Evolutionary conservation across 2,329 filamentous ascomycete genomes (phyloP).

Genomic region (Scolecobasidium constrictum): DNA sequence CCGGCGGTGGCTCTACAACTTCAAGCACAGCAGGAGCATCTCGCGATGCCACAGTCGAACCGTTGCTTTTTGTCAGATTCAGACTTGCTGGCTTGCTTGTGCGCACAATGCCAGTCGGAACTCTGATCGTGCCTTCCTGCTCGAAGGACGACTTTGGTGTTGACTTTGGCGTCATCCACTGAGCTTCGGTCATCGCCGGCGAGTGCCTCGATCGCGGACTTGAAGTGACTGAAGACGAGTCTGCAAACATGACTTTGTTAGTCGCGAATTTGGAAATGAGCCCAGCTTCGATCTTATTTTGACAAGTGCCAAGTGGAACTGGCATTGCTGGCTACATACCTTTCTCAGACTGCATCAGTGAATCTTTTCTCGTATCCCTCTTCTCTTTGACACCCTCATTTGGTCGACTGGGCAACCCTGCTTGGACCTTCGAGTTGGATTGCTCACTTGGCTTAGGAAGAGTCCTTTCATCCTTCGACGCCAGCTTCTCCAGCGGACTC

Average conservation of each 20-base stretch:
- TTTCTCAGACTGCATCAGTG: not conserved
- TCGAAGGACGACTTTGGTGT: not conserved
- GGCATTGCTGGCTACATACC: too few relatives aligned
- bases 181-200: not conserved
- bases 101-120: not conserved
- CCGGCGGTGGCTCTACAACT: too few relatives aligned
- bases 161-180: not conserved
- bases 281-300: too few relatives aligned
- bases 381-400: conserved; percentile 1
- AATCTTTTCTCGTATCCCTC: not conserved
- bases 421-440: not conserved
- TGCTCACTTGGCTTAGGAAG: too few relatives aligned
- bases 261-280: too few relatives aligned
- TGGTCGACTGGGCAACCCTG: not conserved
- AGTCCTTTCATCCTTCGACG: too few relatives aligned
- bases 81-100: conserved; percentile 4
- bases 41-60: conserved; percentile 7
- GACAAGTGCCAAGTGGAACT: too few relatives aligned
- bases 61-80: conserved; percentile 8
- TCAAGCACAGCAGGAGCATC: too few relatives aligned
- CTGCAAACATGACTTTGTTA: too few relatives aligned
- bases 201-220: not conserved
- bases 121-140: not conserved
- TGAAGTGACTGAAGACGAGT: not conserved
- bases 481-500: not conserved